Conservation (phyloP, 2,329 filamentous ascomycete genomes). For the Didymella keratinophila region DNA sequence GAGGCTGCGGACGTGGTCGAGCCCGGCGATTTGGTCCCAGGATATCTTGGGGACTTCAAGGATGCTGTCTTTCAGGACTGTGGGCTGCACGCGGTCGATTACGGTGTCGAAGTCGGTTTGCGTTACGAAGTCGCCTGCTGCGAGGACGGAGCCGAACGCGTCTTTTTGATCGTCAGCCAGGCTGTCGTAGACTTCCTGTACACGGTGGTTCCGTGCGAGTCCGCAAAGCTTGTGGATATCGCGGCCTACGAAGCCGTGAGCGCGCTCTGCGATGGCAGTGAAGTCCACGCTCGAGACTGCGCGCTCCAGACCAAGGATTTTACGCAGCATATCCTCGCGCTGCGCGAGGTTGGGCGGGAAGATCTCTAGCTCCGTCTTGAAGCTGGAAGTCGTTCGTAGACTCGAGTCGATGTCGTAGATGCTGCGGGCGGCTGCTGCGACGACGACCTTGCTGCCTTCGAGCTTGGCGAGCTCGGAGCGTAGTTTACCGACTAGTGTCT, state of each 20-base stretch:
- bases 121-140: slow-evolving; percentile 32
- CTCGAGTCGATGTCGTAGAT: slow-evolving; percentile 74
- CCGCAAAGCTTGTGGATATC: slow-evolving; percentile 75
- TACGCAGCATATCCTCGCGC: slow-evolving; percentile 75
- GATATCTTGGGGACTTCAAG: slow-evolving; percentile 84
- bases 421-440: slow-evolving; percentile 78
- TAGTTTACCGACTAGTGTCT: slow-evolving; percentile 35
- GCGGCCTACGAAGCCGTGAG: slow-evolving; percentile 84
- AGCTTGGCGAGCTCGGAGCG: slow-evolving; percentile 59
- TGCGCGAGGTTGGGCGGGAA: slow-evolving; percentile 77
- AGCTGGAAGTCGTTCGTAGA: slow-evolving; percentile 70
- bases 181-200: slow-evolving; percentile 28
- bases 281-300: slow-evolving; percentile 57
- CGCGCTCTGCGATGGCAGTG: slow-evolving; percentile 71
- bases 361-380: slow-evolving; percentile 74
- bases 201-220: slow-evolving; percentile 56
- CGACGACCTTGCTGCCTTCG: slow-evolving; percentile 66
- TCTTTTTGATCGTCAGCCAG: slow-evolving; percentile 36
- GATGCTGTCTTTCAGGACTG: slow-evolving; percentile 88
- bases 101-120: slow-evolving; percentile 69
- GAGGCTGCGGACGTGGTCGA: slow-evolving; percentile 73
- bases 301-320: slow-evolving; percentile 56
- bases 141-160: slow-evolving; percentile 28
- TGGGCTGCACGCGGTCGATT: slow-evolving; percentile 74
- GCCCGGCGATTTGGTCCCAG: slow-evolving; percentile 90